A percentile compares a stretch with the other conserved stretches of the same genome.
phyloP scores from a whole-genome alignment of 177 flowering plant species.

The Vitis hybrid region DNA sequence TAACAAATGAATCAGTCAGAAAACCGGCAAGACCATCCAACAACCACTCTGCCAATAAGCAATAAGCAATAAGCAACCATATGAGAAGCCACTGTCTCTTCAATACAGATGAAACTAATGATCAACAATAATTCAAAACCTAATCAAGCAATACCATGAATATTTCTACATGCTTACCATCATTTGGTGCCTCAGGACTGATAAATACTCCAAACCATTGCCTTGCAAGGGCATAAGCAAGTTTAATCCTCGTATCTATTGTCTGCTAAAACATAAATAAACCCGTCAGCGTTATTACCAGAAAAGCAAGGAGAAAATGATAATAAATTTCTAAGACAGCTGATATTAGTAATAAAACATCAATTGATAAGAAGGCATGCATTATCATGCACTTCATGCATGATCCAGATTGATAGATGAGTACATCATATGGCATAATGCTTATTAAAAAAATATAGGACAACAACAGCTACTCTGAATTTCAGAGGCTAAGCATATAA shows the following conservation, averaged over 20 bases:
- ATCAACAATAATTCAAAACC: neutral
- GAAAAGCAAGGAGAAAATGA: no score
- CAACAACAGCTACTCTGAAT: no score
- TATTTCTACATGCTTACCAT: constrained; percentile 53
- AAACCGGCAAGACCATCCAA: constrained; percentile 96
- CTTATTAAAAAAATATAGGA: no score
- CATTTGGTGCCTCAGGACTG: constrained; percentile 78
- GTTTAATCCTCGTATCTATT: constrained; percentile 84
- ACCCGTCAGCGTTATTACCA: neutral
- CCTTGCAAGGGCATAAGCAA: constrained; percentile 91
- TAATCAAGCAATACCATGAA: constrained; percentile 1
- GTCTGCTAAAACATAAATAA: constrained; percentile 41
- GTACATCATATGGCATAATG: neutral
- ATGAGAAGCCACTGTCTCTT: constrained; percentile 7
- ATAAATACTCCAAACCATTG: constrained; percentile 99
- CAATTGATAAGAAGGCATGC: neutral
- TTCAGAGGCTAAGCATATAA: no score
- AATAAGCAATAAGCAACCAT: constrained; percentile 11
- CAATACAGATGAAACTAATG: neutral
- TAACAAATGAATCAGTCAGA: constrained; percentile 79
- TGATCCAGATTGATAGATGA: neutral
- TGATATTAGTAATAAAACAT: no score
- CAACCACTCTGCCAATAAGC: constrained; percentile 71
- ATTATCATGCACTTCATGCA: neutral
- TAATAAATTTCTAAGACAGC: neutral